These are phyloP conservation scores for Coffea eugenioides DNA, from an alignment of 257 asterid genomes.

Conservation along the genomic window DNA sequence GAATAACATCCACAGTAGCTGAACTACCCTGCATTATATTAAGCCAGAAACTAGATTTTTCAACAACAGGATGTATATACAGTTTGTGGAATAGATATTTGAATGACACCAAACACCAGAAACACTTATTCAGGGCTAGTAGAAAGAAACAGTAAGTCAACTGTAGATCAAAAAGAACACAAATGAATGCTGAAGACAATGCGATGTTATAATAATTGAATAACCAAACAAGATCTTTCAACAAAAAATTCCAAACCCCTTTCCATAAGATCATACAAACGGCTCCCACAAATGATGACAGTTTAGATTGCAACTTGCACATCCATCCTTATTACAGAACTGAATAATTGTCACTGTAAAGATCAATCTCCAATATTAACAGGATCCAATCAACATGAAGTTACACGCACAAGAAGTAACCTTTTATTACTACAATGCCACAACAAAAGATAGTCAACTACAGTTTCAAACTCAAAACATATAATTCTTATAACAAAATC, in stretches of 20 bases:
- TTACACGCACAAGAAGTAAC: too few relatives aligned
- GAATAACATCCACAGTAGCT: slow-evolving; percentile 73
- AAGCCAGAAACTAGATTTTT: not conserved
- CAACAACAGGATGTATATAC: not conserved
- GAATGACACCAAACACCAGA: not conserved
- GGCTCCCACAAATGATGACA: not conserved
- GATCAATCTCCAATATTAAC: too few relatives aligned
- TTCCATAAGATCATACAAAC: not conserved
- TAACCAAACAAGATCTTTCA: not conserved
- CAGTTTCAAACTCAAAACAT: too few relatives aligned
- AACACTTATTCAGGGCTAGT: too few relatives aligned
- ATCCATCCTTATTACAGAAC: not conserved
- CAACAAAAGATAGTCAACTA: too few relatives aligned
- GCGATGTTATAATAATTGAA: not conserved
- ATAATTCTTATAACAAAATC: too few relatives aligned
- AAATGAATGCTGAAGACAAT: not conserved
- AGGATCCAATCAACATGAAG: too few relatives aligned
- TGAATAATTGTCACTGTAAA: too few relatives aligned
- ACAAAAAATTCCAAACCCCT: not conserved
- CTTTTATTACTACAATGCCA: too few relatives aligned
- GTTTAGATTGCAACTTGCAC: not conserved
- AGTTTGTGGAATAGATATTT: not conserved
- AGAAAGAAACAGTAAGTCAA: not conserved
- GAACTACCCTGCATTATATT: slow-evolving; percentile 39
- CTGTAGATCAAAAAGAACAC: not conserved